Base-by-base conservation (phyloP, 331 rosid genomes). In the Stylosanthes scabra region DNA sequence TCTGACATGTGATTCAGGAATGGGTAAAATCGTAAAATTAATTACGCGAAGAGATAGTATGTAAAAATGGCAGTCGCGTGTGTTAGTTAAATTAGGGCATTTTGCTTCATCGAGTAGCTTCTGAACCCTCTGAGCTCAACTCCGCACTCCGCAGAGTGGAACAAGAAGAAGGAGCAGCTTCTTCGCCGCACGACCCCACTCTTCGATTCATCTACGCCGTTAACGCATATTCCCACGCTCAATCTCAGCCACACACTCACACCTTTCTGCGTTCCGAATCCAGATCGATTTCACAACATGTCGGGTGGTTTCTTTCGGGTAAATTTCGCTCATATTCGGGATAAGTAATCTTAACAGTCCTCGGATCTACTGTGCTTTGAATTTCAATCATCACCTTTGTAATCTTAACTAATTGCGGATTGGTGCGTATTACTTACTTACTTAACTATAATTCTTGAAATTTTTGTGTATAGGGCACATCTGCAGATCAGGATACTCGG, bases 291-390 rank as follows among this genome's bases (percentile, higher is more conserved):
- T 82, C 64, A 63, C 49, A 87, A 90, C 63, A 95, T 95, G 99
- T 92, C 99, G 29, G 99, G 99, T 59, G 99, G 99, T 40, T 95
- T 95, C 74, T 95, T 95, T 72, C 90, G 99, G 78, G 98, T 95
- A 54, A 80, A 95, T 74, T 63, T 31, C 20, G 13, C 40, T n/a
- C 11, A 11, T 6, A 47, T 52, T 52, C 58, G 6, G 45, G 47
- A 61, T 68, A 62, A 56, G 46, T 81, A 81, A 11, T 61, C 9
- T 8, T 9, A 11, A 39, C 74, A 40, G 58, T 81, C 14, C 54
- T 64, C 72, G 57, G 74, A 82, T 85, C 80, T 76, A 13, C 3
- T 7, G 25, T 37, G 57, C 2, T 28, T 41, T 7, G n/a, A 10
- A 50, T 34, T 69, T 69, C 42, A 6, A 63, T n/a, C 34, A 3